Conservation (phyloP, 805 yeast genomes). For the Lipomyces chichibuensis region DNA sequence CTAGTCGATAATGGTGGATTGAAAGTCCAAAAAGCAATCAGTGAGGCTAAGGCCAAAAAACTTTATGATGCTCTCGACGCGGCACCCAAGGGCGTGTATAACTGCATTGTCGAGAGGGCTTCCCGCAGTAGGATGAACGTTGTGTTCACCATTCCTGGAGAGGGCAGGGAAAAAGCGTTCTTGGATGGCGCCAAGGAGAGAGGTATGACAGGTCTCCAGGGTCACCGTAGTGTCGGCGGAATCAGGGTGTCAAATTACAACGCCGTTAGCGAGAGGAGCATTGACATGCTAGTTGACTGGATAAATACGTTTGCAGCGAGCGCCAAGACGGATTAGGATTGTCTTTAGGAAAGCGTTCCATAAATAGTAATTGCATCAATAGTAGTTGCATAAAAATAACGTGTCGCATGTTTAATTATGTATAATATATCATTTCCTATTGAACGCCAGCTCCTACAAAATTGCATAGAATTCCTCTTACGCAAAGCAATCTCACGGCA, state of each 20-base stretch:
- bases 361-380: too few relatives aligned
- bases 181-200: constrained; percentile 63
- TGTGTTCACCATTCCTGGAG: constrained; percentile 75
- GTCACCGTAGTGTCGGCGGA: constrained; percentile 97
- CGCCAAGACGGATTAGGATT: constrained; percentile 27
- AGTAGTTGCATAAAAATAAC: background rate
- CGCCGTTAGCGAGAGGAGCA: constrained; percentile 71
- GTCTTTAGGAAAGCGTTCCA: background rate
- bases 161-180: constrained; percentile 67
- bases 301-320: constrained; percentile 60
- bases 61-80: constrained; percentile 69
- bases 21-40: constrained; percentile 57
- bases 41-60: constrained; percentile 62
- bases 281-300: constrained; percentile 59
- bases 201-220: constrained; percentile 79
- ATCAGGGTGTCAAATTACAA: constrained; percentile 89
- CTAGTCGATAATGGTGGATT: constrained; percentile 75
- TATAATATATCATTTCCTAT: background rate
- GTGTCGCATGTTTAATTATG: background rate
- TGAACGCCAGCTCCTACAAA: background rate
- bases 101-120: constrained; percentile 62
- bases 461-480: background rate
- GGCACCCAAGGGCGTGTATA: constrained; percentile 61
- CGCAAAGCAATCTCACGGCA: background rate
- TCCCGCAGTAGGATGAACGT: constrained; percentile 90